A percentile compares a stretch with the other conserved stretches of the same genome.
These are phyloP conservation scores for Fusarium continuum DNA, from an alignment of 2,329 filamentous ascomycete species.

Conservation along the genomic window DNA sequence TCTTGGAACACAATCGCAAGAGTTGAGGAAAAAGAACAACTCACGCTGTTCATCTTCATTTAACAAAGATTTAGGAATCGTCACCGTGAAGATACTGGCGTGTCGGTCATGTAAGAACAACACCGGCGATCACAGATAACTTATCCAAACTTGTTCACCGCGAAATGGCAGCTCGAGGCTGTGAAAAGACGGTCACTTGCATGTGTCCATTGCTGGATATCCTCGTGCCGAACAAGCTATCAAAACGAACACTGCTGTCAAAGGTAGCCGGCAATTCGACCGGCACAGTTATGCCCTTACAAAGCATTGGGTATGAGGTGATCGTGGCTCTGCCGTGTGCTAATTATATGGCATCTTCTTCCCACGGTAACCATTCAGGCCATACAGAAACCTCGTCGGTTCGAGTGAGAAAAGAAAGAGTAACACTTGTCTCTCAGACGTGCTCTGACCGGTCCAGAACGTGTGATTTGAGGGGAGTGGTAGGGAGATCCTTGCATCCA, in stretches of 20 bases:
- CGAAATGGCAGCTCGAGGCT: neutral
- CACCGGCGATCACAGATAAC: neutral
- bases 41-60: conserved; percentile 5
- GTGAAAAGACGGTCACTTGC: conserved; percentile 6
- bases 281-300: neutral
- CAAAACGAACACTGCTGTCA: neutral
- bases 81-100: neutral
- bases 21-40: conserved; percentile 8
- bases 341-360: neutral
- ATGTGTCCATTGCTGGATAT: conserved; percentile 2
- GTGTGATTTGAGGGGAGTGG: conserved; percentile 27
- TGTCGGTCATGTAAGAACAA: conserved; percentile 7
- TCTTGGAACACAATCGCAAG: conserved; percentile 17
- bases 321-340: conserved; percentile 2
- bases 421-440: conserved; percentile 27
- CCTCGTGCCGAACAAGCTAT: conserved; percentile 6
- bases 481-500: conserved; percentile 29
- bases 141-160: conserved; percentile 11
- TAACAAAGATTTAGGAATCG: neutral
- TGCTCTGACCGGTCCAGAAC: conserved; percentile 31
- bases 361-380: neutral
- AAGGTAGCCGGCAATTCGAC: neutral
- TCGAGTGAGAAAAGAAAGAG: conserved; percentile 12
- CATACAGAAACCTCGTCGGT: conserved; percentile 9
- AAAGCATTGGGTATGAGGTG: conserved; percentile 9